These are phyloP conservation scores for Allium cepa DNA, from an alignment of 106 monocot genomes.

Conservation along the genomic window DNA sequence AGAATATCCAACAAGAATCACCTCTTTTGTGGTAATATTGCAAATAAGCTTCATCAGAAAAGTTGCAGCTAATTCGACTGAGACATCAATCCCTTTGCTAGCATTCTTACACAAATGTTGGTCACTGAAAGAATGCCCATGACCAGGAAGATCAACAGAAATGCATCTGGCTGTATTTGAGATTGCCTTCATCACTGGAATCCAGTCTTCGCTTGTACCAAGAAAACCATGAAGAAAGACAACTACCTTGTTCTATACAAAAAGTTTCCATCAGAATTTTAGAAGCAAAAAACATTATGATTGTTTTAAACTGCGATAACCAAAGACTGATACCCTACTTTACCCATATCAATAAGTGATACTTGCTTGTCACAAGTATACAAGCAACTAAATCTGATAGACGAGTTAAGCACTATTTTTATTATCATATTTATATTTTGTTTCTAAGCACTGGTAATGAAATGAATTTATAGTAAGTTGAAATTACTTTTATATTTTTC, in stretches of 20 bases:
- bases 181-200: constrained; percentile 75
- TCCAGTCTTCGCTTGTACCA: constrained; percentile 77
- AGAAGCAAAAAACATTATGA: not conserved
- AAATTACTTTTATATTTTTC: too few species aligned
- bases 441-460: too few species aligned
- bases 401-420: too few species aligned
- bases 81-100: constrained; percentile 10
- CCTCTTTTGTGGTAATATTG: constrained; percentile 31
- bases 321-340: not conserved
- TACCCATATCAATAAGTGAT: not conserved
- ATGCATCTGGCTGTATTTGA: constrained; percentile 45
- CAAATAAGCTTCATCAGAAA: constrained; percentile 49
- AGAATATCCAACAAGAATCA: constrained; percentile 86
- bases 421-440: too few species aligned
- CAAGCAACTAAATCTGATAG: too few species aligned
- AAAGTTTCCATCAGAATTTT: not conserved
- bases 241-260: constrained; percentile 41
- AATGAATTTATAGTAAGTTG: too few species aligned
- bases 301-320: not conserved
- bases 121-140: constrained; percentile 50
- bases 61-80: constrained; percentile 56
- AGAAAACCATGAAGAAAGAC: constrained; percentile 93
- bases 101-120: constrained; percentile 14
- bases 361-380: too few species aligned
- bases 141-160: constrained; percentile 87